phyloP scores from a whole-genome alignment of 805 yeast genomes.

The Monosporozyma servazzii region DNA sequence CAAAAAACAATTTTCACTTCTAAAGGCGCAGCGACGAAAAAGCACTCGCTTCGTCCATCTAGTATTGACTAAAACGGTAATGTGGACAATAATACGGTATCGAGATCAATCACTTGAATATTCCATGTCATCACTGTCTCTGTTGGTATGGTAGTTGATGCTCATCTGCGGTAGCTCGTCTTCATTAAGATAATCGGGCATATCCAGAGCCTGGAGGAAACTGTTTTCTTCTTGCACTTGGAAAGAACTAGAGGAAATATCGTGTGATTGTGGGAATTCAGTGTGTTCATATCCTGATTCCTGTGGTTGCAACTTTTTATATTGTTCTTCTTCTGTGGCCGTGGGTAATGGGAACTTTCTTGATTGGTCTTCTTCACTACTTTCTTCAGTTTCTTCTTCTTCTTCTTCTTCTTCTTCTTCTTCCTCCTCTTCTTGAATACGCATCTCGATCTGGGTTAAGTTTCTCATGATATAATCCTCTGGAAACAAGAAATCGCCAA shows the following conservation, averaged over 20 bases:
- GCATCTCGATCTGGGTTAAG: conserved; percentile 15
- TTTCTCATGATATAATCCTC: conserved; percentile 16
- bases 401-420: not conserved
- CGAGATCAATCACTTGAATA: not conserved
- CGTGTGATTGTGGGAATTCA: not conserved
- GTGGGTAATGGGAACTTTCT: not conserved
- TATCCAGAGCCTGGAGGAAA: conserved; percentile 1
- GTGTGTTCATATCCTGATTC: too few species aligned
- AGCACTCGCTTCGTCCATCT: not conserved
- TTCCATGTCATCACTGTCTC: not conserved
- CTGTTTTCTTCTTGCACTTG: conserved; percentile 1
- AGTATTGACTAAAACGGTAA: not conserved
- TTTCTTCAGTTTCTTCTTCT: not conserved
- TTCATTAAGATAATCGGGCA: not conserved
- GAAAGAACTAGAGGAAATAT: not conserved
- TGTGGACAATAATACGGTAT: not conserved
- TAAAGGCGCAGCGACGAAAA: not conserved
- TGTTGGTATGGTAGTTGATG: not conserved
- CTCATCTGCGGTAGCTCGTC: not conserved
- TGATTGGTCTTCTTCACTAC: not conserved
- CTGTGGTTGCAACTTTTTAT: not conserved
- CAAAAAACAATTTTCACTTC: not conserved
- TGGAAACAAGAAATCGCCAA: conserved; percentile 15
- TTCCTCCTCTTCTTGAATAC: conserved; percentile 8
- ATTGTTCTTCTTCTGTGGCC: conserved; percentile 1